Evolutionary conservation across 805 yeast species (phyloP), one percentile per base, ranked within the genome.

Genomic region (Candida berthetii): DNA sequence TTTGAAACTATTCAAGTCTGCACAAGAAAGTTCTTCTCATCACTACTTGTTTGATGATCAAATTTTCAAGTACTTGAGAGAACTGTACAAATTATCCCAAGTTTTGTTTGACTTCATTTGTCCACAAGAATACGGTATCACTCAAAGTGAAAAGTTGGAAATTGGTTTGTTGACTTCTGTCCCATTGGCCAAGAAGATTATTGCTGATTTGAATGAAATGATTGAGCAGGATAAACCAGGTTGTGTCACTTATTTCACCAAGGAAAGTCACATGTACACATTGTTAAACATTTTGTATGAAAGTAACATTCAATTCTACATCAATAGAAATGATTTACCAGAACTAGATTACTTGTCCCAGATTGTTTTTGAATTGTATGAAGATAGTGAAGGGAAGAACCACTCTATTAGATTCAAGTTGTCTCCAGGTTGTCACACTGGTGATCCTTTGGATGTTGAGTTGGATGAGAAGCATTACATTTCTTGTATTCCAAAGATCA

Each of bases 91-190:
- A 48, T 71, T 93, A 42, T 86, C 96, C 1, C 95, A 93, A 61
- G 96, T 93, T 7, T 66, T 93, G 47, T 93, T 93, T 66, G 99
- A 93, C 64, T 93, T 91, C 57, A 89, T 93, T 38, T 93, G 98
- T 64, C 99, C 99, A 9, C 98, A 93, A 62, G 99, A 93, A 59
- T 93, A 93, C 59, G 99, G 99, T 48, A 93, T 93, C 52, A 88
- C 90, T 49, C 96, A 89, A 56, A 82, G 84, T 54, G 99, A 93
- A 62, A 93, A 93, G 58, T 73, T 93, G 45, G 99, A 93, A 59
- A 93, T 93, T 65, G 99, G 99, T 4, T 68, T 93, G 43, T 69
- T 93, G 52, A 93, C 99, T 0, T 87, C 96, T 2, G 72, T 93
- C 54, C 99, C 99, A 2, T 72, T 93, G 52, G 95, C 96, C 1